phyloP scores from a whole-genome alignment of 306 rosid species.

The Rosa multiflora region DNA sequence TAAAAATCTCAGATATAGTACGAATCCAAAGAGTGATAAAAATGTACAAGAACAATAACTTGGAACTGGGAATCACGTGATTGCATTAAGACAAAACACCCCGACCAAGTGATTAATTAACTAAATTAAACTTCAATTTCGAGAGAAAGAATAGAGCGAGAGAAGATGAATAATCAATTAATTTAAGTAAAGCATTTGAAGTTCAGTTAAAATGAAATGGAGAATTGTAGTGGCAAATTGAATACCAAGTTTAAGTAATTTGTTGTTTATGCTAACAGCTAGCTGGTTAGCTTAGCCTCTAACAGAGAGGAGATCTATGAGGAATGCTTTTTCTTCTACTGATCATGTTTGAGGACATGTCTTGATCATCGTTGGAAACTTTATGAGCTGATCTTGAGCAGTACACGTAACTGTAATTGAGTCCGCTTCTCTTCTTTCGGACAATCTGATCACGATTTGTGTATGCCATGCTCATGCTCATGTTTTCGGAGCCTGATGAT shows the following conservation, averaged over 20 bases:
- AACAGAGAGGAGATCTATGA: constrained; percentile 91
- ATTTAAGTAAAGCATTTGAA: constrained; percentile 45
- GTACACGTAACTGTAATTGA: constrained; percentile 30
- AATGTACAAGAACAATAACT: constrained; percentile 60
- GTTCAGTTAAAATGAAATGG: constrained; percentile 49
- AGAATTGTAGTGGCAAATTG: constrained; percentile 2
- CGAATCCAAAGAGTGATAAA: constrained; percentile 7
- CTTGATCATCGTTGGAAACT: constrained; percentile 56
- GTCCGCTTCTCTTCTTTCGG: constrained; percentile 83
- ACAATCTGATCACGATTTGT: constrained; percentile 41
- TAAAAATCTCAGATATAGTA: constrained; percentile 2
- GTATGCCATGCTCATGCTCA: constrained; percentile 45
- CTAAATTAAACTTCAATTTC: constrained; percentile 40
- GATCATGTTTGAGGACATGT: constrained; percentile 69
- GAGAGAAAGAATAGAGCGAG: background rate
- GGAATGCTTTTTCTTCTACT: constrained; percentile 97
- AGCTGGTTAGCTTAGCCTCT: background rate
- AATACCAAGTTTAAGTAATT: constrained; percentile 11
- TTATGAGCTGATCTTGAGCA: constrained; percentile 66
- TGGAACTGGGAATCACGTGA: constrained; percentile 99
- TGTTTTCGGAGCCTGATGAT: constrained; percentile 75
- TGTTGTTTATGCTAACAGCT: constrained; percentile 11
- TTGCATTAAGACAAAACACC: constrained; percentile 86
- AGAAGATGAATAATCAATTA: constrained; percentile 15
- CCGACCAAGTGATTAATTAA: constrained; percentile 97